These are phyloP conservation scores for Trichosporon coremiiforme DNA, from an alignment of 1,284 basidiomycete genomes.

Conservation along the genomic window DNA sequence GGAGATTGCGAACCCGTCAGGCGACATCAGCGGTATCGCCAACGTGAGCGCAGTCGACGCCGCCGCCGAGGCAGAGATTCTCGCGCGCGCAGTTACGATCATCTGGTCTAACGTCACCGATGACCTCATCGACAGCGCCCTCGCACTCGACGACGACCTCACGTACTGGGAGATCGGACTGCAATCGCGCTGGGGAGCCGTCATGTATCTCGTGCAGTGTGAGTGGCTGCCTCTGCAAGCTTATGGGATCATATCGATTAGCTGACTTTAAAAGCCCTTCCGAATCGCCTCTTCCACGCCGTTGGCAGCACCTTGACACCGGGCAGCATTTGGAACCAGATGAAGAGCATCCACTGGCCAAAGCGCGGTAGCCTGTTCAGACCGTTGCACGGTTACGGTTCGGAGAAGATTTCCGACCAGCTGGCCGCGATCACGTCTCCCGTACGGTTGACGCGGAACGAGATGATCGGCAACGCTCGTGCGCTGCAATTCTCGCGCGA, in stretches of 20 bases:
- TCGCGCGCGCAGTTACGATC: conserved; percentile 51
- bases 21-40: conserved; percentile 14
- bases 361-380: conserved; percentile 28
- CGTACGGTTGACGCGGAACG: conserved; percentile 49
- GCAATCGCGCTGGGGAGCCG: conserved; percentile 39
- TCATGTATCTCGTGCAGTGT: conserved; percentile 54
- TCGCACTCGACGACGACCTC: conserved; percentile 49
- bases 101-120: conserved; percentile 54
- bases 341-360: conserved; percentile 34
- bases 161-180: conserved; percentile 50
- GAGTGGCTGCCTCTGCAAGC: conserved; percentile 31
- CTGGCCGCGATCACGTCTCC: conserved; percentile 49
- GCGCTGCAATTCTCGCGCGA: conserved; percentile 43
- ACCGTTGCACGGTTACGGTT: conserved; percentile 23
- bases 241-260: too few species aligned
- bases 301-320: conserved; percentile 28
- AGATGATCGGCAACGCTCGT: conserved; percentile 46
- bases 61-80: conserved; percentile 47
- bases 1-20: conserved; percentile 12
- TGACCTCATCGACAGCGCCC: conserved; percentile 43
- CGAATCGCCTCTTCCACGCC: conserved; percentile 44
- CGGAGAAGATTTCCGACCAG: conserved; percentile 19
- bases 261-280: conserved; percentile 45
- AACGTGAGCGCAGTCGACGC: conserved; percentile 33
- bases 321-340: conserved; percentile 21